Evolutionary conservation across 345 rosid genomes (phyloP).

Genomic region (Pistacia atlantica): DNA sequence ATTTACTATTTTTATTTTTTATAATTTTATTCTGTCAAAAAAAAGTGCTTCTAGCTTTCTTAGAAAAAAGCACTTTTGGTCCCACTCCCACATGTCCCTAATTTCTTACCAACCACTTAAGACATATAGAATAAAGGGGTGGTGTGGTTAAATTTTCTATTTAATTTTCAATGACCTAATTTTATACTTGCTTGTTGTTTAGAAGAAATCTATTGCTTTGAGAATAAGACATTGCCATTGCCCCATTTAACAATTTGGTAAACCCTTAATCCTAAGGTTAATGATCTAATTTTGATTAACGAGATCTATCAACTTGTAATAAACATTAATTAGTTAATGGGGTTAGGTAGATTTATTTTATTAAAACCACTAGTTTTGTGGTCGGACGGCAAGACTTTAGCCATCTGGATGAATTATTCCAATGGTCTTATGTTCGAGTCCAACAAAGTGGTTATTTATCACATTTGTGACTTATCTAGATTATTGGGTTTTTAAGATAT

Average conservation of each 20-base stretch:
- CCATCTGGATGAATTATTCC: no score
- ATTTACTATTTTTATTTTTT: neutral
- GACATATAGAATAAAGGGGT: neutral
- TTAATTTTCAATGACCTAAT: neutral
- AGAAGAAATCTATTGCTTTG: neutral
- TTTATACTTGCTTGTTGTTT: neutral
- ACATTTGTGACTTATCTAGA: no score
- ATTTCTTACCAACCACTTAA: constrained; percentile 8
- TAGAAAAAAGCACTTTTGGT: constrained; percentile 2
- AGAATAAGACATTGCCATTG: neutral
- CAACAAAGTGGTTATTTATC: no score
- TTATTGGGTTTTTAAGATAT: no score
- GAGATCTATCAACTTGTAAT: no score
- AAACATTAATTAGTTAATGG: no score
- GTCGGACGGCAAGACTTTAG: no score
- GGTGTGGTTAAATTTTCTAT: neutral
- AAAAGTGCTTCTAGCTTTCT: neutral
- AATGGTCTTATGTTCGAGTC: no score
- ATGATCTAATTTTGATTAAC: no score
- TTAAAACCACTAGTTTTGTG: no score
- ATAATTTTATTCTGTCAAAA: neutral
- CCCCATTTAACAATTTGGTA: neutral
- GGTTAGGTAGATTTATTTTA: no score
- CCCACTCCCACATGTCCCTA: constrained; percentile 20
- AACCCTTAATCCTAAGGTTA: no score